Base-by-base conservation (phyloP, 1,284 basidiomycete species). In the Earliella scabrosa region DNA sequence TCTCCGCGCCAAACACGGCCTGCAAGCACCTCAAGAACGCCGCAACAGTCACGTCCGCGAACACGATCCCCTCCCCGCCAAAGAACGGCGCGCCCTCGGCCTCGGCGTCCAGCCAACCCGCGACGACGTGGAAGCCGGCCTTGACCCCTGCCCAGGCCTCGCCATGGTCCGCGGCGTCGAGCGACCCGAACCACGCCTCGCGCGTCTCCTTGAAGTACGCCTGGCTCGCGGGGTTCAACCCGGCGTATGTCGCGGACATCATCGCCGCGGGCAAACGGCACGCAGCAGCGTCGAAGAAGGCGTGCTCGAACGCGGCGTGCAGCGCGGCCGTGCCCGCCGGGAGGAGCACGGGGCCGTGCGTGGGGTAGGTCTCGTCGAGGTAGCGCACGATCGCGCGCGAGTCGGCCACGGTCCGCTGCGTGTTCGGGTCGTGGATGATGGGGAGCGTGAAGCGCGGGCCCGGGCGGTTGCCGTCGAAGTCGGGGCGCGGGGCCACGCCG, bases 1-100 rank as follows among this genome's bases (percentile, higher is more conserved):
- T 73, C 8, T 77, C 74, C 47, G 72, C 69, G 0, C 74, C 75
- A 32, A 69, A 65, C 2, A 71, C 47, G 14, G 59, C 56, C 59
- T 64, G 70, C 9, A 71, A 27, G 69, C 68, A 75, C 3, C 67
- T 51, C 29, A 78, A 40, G 16, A 52, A 57, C 8, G 60, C 63
- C 1, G 65, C 74, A 31, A 78, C 35, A 8, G 68, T 64, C 10
- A 77, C 63, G 45, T 81, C 79, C 5, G 71, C 74, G 60, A 68
- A 78, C 0, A 66, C 66, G 40, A 78, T 58, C 27, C 32, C 52
- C 16, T 65, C 65, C 10, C 69, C 72, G 24, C 59, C 52, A 44
- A 71, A 56, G 36, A 69, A 66, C 45, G 59, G 52, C 60, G 6
- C 13, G 66, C 54, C 69, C 13, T 62, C 56, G 16, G 66, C 68